phyloP scores from a whole-genome alignment of 108 stramenopile species.

The Skeletonema costatum region DNA sequence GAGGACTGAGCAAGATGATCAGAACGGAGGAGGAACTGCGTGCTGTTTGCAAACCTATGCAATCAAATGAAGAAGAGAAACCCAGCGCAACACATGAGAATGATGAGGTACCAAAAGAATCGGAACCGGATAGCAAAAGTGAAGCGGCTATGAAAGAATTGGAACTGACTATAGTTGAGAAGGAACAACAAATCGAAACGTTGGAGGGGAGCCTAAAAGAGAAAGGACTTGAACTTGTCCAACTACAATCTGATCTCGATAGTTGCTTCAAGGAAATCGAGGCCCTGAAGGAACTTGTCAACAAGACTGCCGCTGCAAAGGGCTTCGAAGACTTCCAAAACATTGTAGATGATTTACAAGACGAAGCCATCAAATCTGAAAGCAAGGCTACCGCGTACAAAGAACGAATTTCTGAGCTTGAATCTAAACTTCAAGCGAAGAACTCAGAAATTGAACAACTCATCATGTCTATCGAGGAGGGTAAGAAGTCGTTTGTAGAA shows the following conservation, averaged over 20 bases:
- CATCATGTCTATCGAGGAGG: background rate
- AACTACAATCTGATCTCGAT: conserved; percentile 26
- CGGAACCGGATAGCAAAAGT: background rate
- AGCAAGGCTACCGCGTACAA: conserved; percentile 5
- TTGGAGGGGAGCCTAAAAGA: conserved; percentile 1
- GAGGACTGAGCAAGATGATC: conserved; percentile 2
- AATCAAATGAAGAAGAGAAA: background rate
- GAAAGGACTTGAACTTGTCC: conserved; percentile 2
- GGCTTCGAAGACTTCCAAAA: conserved; percentile 11
- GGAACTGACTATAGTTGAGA: background rate
- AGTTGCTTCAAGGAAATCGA: conserved; percentile 21
- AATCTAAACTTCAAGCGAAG: conserved; percentile 8
- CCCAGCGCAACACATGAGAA: background rate
- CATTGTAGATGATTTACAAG: conserved; percentile 3
- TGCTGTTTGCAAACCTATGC: too few species aligned
- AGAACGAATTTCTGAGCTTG: conserved; percentile 13
- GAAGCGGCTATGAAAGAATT: background rate
- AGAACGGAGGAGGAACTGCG: background rate
- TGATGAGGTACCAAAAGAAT: background rate
- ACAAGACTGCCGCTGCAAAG: background rate
- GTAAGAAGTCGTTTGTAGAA: background rate
- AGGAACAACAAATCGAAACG: background rate
- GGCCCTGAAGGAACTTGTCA: conserved; percentile 8
- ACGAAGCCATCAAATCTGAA: conserved; percentile 3
- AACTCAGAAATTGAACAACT: background rate